Base-by-base conservation (phyloP, 345 rosid genomes). In the Streptanthus diversifolius region DNA sequence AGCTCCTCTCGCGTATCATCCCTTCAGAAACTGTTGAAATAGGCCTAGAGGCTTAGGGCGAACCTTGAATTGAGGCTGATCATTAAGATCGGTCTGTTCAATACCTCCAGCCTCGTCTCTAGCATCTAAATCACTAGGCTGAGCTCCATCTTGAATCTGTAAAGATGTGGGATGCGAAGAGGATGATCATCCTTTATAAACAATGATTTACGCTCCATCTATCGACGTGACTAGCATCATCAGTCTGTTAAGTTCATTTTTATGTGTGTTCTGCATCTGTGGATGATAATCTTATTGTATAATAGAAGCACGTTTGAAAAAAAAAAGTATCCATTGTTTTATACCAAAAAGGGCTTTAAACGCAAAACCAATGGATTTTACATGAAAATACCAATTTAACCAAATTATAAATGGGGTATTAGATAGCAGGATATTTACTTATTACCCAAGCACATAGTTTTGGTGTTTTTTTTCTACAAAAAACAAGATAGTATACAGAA, bases 401-500 rank as follows among this genome's bases (percentile, higher is more conserved):
- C 11, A 44, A 54, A 49, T 59, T 48, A 47, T 48, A 66, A 67
- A 67, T 51, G 29, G 30, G 54, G 47, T 29, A 21, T 11, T 4
- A 67, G 12, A 53, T 74, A 36, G 78, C 61, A 37, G 67, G 33
- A 58, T 75, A 75, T 75, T 60, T 75, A 74, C 78, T 37, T 55
- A 65, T 30, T 66, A 58, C 25, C 72, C 61, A 62, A 39, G 58
- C 43, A 35, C 55, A 75, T 67, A 45, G 22, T 67, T 51, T 68
- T 60, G 39, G 17, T 68, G 54, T 74, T 24, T 29, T 32, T 17
- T 7, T 68, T 66, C 69, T 52, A 60, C 47, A 67, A 74, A 73
- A 29, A 15, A 59, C 29, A 59, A 51, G 19, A 74, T 74, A 67
- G 78, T 40, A 39, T 60, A 67, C 55, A 74, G 6, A 48, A 14